phyloP scores from a whole-genome alignment of 768 basidiomycete species.

The Trametes coccinea region DNA sequence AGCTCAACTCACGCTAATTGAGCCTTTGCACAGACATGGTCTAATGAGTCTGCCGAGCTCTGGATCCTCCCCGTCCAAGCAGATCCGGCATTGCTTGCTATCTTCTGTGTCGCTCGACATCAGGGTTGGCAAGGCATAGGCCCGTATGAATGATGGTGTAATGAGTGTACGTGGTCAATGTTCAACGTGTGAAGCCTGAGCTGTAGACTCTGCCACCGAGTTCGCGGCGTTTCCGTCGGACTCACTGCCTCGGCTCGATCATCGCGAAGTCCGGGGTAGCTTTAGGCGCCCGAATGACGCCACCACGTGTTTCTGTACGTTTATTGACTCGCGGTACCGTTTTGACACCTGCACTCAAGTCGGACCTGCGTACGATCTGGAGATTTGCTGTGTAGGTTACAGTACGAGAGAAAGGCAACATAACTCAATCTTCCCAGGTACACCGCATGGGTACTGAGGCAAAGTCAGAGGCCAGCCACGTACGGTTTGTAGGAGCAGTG shows the following conservation, averaged over 20 bases:
- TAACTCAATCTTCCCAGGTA: too few species aligned
- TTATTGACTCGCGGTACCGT: too few species aligned
- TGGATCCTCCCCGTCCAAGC: conserved; percentile 67
- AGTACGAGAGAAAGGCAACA: too few species aligned
- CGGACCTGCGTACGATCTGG: too few species aligned
- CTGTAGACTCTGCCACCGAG: neutral
- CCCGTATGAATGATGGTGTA: neutral
- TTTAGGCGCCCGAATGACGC: neutral
- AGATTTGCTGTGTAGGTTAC: too few species aligned
- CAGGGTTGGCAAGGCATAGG: neutral
- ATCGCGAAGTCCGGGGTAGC: neutral
- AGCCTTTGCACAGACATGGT: conserved; percentile 79
- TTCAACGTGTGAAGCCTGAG: neutral
- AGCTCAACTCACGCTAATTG: conserved; percentile 56
- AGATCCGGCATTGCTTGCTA: conserved; percentile 82
- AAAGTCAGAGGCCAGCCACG: conserved; percentile 31
- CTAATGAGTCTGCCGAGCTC: conserved; percentile 76
- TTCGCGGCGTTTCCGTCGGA: neutral
- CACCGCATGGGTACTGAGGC: neutral
- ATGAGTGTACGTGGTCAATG: neutral
- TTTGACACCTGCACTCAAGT: too few species aligned
- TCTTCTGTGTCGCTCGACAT: conserved; percentile 15
- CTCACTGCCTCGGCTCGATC: neutral
- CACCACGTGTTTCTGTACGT: neutral
- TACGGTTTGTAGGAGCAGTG: conserved; percentile 55